Conservation (phyloP, 768 basidiomycete species). For the Mycena belliarum region DNA sequence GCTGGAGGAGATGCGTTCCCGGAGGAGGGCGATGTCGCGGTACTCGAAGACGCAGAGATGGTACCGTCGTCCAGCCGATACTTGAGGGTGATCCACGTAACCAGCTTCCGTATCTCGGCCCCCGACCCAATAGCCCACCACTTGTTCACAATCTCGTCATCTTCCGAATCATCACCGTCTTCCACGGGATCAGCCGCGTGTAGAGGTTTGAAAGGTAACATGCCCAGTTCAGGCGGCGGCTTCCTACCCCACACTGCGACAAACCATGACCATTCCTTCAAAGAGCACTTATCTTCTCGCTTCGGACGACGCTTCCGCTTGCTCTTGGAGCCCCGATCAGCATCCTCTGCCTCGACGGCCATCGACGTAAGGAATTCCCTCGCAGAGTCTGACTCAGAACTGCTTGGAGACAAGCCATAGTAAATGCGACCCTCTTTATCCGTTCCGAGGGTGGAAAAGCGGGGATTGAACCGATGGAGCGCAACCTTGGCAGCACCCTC, state of each 20-base stretch:
- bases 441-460: slow-evolving; percentile 64
- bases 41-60: slow-evolving; percentile 18
- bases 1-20: slow-evolving; percentile 1
- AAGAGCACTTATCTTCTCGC: slow-evolving; percentile 47
- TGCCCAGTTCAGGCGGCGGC: slow-evolving; percentile 33
- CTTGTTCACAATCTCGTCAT: slow-evolving; percentile 44
- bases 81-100: slow-evolving; percentile 63
- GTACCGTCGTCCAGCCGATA: slow-evolving; percentile 39
- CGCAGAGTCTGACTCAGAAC: slow-evolving; percentile 56
- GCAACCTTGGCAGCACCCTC: slow-evolving; percentile 59
- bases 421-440: slow-evolving; percentile 70
- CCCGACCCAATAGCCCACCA: slow-evolving; percentile 82
- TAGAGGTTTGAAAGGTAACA: slow-evolving; percentile 24
- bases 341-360: slow-evolving; percentile 27
- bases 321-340: slow-evolving; percentile 37
- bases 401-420: slow-evolving; percentile 64
- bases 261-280: slow-evolving; percentile 75
- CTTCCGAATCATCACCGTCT: slow-evolving; percentile 30
- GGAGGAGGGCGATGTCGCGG: slow-evolving; percentile 4
- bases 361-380: slow-evolving; percentile 36
- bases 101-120: slow-evolving; percentile 61
- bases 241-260: slow-evolving; percentile 72
- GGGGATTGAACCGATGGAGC: slow-evolving; percentile 44
- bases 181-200: slow-evolving; percentile 28
- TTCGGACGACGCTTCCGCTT: slow-evolving; percentile 42